A percentile compares a stretch with the other conserved stretches of the same genome.
These are phyloP conservation scores for Pestalotiopsis sp. DNA, from an alignment of 2,329 filamentous ascomycete genomes.

Conservation along the genomic window DNA sequence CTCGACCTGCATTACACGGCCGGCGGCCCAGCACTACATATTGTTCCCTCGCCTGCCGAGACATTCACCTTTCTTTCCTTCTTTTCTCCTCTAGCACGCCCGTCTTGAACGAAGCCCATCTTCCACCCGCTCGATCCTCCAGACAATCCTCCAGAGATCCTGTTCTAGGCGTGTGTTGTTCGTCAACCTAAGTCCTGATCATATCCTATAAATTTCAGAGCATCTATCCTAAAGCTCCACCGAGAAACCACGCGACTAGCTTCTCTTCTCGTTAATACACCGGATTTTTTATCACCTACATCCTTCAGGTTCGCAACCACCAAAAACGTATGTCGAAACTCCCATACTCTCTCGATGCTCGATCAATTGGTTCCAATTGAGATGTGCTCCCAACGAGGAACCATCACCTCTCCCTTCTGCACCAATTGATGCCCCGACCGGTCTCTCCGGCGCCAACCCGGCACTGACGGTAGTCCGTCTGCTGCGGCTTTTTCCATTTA, in stretches of 20 bases:
- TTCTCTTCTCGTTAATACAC: neutral
- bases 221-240: slow-evolving; percentile 16
- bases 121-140: slow-evolving; percentile 11
- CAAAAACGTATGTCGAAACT: slow-evolving; percentile 6
- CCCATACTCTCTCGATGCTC: neutral
- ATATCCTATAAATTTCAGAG: slow-evolving; percentile 19
- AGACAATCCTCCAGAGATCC: slow-evolving; percentile 23
- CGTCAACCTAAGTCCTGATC: slow-evolving; percentile 25
- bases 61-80: slow-evolving; percentile 23
- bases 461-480: slow-evolving; percentile 11
- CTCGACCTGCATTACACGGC: neutral
- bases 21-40: slow-evolving; percentile 24
- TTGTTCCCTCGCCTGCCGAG: slow-evolving; percentile 26
- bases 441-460: slow-evolving; percentile 15
- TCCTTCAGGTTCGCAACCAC: neutral
- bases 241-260: slow-evolving; percentile 15
- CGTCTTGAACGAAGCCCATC: slow-evolving; percentile 27
- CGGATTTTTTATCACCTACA: slow-evolving; percentile 1
- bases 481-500: slow-evolving; percentile 21
- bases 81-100: slow-evolving; percentile 33
- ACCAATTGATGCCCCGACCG: slow-evolving; percentile 1
- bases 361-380: neutral
- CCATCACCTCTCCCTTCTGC: neutral
- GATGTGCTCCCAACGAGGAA: neutral
- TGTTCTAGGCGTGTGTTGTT: slow-evolving; percentile 37